These are phyloP conservation scores for Clonostachys rosea DNA, from an alignment of 2,329 filamentous ascomycete genomes.

Conservation along the genomic window DNA sequence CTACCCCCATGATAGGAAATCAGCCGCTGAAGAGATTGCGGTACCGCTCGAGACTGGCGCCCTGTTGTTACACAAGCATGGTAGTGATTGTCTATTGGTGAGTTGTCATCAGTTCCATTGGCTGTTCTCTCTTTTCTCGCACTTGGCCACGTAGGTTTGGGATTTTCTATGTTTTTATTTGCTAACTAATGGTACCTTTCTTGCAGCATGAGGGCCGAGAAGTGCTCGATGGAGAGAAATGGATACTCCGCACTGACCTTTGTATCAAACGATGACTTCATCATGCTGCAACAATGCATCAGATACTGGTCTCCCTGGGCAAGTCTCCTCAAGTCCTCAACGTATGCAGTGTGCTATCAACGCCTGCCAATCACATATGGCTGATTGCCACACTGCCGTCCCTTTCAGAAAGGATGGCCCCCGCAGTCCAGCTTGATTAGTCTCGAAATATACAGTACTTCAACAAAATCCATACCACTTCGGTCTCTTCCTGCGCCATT, in stretches of 20 bases:
- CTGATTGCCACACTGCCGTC: too few species aligned
- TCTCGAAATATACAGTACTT: too few species aligned
- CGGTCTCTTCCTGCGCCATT: too few species aligned
- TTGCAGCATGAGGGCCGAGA: conserved; percentile 74
- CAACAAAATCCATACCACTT: too few species aligned
- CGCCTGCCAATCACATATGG: too few species aligned
- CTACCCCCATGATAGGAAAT: conserved; percentile 64
- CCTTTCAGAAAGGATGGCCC: too few species aligned
- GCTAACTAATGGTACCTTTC: background rate
- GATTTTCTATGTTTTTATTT: conserved; percentile 3
- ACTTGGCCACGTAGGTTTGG: background rate
- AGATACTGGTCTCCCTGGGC: too few species aligned
- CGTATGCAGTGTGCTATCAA: too few species aligned
- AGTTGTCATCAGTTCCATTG: conserved; percentile 15
- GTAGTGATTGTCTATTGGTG: conserved; percentile 78
- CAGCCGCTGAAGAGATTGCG: conserved; percentile 59
- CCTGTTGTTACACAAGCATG: conserved; percentile 82
- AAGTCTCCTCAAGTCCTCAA: too few species aligned
- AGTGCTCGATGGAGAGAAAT: conserved; percentile 79
- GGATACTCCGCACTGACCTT: conserved; percentile 83
- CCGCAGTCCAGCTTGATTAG: too few species aligned
- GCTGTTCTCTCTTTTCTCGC: conserved; percentile 4
- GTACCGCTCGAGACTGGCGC: conserved; percentile 79
- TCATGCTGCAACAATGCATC: background rate
- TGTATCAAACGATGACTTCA: conserved; percentile 47